These are phyloP conservation scores for Amesomyces nigricolor DNA, from an alignment of 2,329 filamentous ascomycete genomes.

Conservation along the genomic window DNA sequence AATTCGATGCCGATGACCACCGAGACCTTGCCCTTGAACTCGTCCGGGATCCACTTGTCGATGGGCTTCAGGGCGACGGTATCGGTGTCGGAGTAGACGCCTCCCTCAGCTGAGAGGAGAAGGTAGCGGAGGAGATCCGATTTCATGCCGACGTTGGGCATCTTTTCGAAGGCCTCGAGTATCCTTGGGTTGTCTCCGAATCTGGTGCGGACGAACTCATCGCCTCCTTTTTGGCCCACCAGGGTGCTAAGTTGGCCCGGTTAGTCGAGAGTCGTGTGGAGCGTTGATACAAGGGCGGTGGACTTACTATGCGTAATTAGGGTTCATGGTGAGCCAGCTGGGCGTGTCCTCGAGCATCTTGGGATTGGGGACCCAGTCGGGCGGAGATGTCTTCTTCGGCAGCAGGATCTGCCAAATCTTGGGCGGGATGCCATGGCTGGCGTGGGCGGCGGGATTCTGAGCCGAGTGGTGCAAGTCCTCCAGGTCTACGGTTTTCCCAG, in stretches of 20 bases:
- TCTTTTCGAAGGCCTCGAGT: slow-evolving; percentile 21
- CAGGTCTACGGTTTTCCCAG: neutral
- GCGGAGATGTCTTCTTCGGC: slow-evolving; percentile 8
- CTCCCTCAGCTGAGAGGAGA: slow-evolving; percentile 30
- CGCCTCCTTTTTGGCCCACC: slow-evolving; percentile 24
- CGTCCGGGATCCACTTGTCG: slow-evolving; percentile 29
- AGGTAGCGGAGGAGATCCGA: slow-evolving; percentile 31
- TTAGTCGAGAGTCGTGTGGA: neutral
- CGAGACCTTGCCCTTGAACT: slow-evolving; percentile 20
- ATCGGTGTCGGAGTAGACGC: slow-evolving; percentile 55
- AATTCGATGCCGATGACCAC: slow-evolving; percentile 32
- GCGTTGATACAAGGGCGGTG: neutral
- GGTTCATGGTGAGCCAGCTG: slow-evolving; percentile 26
- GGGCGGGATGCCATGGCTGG: slow-evolving; percentile 17
- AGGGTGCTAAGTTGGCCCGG: slow-evolving; percentile 21
- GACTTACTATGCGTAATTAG: slow-evolving; percentile 24
- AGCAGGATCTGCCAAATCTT: slow-evolving; percentile 30
- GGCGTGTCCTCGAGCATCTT: slow-evolving; percentile 21
- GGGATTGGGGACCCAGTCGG: slow-evolving; percentile 8
- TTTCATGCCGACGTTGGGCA: slow-evolving; percentile 29
- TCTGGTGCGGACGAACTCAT: slow-evolving; percentile 26
- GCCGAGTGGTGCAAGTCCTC: neutral
- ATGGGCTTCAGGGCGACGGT: slow-evolving; percentile 50
- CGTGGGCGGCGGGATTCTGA: neutral
- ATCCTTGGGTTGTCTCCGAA: slow-evolving; percentile 22